Evolutionary conservation across 345 rosid genomes (phyloP), one percentile per base, ranked within the genome.

Genomic region (Ricinus communis): DNA sequence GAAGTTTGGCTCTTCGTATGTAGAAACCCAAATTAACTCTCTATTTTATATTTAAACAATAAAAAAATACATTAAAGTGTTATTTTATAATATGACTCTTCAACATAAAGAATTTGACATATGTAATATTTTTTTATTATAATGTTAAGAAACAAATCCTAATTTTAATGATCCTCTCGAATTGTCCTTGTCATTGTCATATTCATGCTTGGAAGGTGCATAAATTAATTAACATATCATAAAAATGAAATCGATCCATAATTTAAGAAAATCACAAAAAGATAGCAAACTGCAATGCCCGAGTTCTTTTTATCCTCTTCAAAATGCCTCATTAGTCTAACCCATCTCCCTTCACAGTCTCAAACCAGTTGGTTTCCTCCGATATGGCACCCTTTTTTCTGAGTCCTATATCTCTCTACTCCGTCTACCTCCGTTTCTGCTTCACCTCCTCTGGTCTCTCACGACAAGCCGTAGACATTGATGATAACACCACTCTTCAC

Each of bases 381-480:
- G 15, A 22, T 45, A 85, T 89, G 87, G 83, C 78, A 19, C 81
- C 85, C 1, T 82, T 85, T 12, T 80, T 85, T 77, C 80, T 91
- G 77, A 88, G 97, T 84, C 67, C 85, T 0, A 85, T 84, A 31
- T 79, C 92, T 24, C 70, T 93, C n/a, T 82, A 85, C 79, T 79
- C 79, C 60, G 21, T 67, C 80, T 93, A 87, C 69, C 84, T 93
- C 81, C 97, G 93, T 64, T 88, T 86, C 67, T 88, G 93, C 79
- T 86, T 88, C 78, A 38, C 74, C 76, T 16, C 80, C 41, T 81
- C 96, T 33, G 97, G 97, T 68, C 89, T 91, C 58, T 58, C 90
- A 24, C 74, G 75, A 0, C 85, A 83, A 72, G 59, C 84, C 28
- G 41, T 85, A 50, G 43, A 77, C 66, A 68, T 88, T 19, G 91